These are phyloP conservation scores for Citrus australasica DNA, from an alignment of 345 rosid species.

Conservation along the genomic window DNA sequence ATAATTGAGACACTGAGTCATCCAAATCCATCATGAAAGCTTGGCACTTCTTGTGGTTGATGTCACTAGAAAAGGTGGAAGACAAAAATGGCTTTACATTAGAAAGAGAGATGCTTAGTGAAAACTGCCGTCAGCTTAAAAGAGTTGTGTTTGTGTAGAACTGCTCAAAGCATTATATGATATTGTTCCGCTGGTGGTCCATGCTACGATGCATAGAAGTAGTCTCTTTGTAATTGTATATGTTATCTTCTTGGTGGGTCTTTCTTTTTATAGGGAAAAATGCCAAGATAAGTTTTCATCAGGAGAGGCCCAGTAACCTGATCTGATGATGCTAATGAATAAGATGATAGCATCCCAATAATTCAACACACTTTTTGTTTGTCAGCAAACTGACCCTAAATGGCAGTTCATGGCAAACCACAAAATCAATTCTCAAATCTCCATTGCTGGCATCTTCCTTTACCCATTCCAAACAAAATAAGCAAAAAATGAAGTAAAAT, in stretches of 20 bases:
- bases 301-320: not conserved
- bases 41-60: not conserved
- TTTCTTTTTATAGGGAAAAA: not conserved
- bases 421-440: not conserved
- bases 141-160: not conserved
- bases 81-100: slow-evolving; percentile 19
- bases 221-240: not conserved
- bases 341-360: not conserved
- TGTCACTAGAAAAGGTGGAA: not conserved
- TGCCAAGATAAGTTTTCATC: not conserved
- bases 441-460: not conserved
- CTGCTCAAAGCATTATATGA: not conserved
- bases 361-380: not conserved
- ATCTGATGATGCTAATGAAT: not conserved
- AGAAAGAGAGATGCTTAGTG: not conserved
- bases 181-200: slow-evolving; percentile 7
- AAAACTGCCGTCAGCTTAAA: not conserved
- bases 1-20: not conserved
- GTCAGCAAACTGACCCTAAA: not conserved
- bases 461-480: not conserved
- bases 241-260: not conserved
- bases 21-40: not conserved
- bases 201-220: not conserved
- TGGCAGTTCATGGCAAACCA: not conserved
- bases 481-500: not conserved